Percentiles rank a stretch among this genome's conserved stretches.
phyloP scores from a whole-genome alignment of 2,329 filamentous ascomycete genomes.

The Fusarium nanum region DNA sequence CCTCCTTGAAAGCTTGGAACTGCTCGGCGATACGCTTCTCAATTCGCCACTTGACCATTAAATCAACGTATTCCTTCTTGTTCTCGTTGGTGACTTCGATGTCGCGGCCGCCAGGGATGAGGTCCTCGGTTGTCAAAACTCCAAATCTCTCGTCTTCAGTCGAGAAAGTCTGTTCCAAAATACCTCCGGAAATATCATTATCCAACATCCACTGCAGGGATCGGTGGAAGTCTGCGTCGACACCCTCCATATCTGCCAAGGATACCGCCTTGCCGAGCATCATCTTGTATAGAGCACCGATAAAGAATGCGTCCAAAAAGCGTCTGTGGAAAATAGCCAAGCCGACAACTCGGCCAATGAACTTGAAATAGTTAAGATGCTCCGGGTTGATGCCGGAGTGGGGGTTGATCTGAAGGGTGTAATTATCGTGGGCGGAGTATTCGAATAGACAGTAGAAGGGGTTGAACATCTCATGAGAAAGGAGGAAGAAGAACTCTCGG shows the following conservation, averaged over 20 bases:
- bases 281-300: conserved; percentile 99
- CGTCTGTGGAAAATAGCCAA: conserved; percentile 97
- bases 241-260: conserved; percentile 97
- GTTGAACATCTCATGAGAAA: conserved; percentile 99
- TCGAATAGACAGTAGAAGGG: conserved; percentile 99
- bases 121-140: conserved; percentile 91
- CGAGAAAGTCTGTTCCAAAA: conserved; percentile 94
- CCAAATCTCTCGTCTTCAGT: conserved; percentile 98
- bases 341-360: conserved; percentile 96
- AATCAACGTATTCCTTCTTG: conserved; percentile 98
- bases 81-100: conserved; percentile 99
- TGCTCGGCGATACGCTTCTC: conserved; percentile 98
- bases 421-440: conserved; percentile 99
- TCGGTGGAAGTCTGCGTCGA: conserved; percentile 96
- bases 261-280: conserved; percentile 92
- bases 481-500: conserved; percentile 98
- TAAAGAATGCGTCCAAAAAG: conserved; percentile 99
- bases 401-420: conserved; percentile 99
- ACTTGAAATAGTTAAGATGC: conserved; percentile 99
- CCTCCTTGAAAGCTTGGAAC: conserved; percentile 96
- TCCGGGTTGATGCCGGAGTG: conserved; percentile 99
- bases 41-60: conserved; percentile 99
- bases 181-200: conserved; percentile 92
- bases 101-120: conserved; percentile 89
- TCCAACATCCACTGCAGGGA: conserved; percentile 98